Evolutionary conservation across 805 yeast genomes (phyloP).

Genomic region (Ogataea kodamae): DNA sequence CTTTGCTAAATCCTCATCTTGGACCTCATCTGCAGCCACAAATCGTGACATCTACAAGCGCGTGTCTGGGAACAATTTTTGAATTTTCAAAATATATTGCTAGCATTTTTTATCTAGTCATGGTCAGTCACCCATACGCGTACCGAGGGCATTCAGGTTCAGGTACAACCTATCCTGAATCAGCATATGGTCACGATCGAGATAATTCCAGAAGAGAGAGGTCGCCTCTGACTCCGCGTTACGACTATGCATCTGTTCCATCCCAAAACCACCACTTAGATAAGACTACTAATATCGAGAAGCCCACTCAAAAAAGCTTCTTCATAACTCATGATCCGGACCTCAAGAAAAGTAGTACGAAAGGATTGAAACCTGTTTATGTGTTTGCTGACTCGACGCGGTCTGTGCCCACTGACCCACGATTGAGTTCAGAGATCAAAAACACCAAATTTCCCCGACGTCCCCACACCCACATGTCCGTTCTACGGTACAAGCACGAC

Average conservation of each 20-base stretch:
- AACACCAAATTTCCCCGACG: conserved; percentile 12
- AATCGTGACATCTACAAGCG: conserved; percentile 17
- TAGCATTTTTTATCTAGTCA: conserved; percentile 1
- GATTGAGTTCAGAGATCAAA: conserved; percentile 10
- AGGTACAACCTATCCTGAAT: background rate
- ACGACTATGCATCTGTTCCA: conserved; percentile 16
- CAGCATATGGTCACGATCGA: too few relatives aligned
- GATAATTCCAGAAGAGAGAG: conserved; percentile 1
- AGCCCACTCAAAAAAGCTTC: conserved; percentile 8
- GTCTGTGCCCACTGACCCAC: conserved; percentile 22
- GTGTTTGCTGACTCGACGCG: conserved; percentile 34
- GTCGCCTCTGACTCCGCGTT: conserved; percentile 7
- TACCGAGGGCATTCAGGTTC: conserved; percentile 4
- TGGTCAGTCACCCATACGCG: conserved; percentile 8
- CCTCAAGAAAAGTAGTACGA: conserved; percentile 35
- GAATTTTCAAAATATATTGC: conserved; percentile 1
- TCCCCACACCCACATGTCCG: conserved; percentile 7
- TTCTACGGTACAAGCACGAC: conserved; percentile 50
- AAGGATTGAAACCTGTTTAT: conserved; percentile 36
- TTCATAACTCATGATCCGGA: conserved; percentile 53
- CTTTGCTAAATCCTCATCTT: conserved; percentile 14
- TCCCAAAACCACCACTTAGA: conserved; percentile 22
- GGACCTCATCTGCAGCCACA: conserved; percentile 23
- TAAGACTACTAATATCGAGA: conserved; percentile 7
- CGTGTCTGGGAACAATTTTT: conserved; percentile 3